Conservation (phyloP, 2,329 filamentous ascomycete species). For the Claviceps africana region DNA sequence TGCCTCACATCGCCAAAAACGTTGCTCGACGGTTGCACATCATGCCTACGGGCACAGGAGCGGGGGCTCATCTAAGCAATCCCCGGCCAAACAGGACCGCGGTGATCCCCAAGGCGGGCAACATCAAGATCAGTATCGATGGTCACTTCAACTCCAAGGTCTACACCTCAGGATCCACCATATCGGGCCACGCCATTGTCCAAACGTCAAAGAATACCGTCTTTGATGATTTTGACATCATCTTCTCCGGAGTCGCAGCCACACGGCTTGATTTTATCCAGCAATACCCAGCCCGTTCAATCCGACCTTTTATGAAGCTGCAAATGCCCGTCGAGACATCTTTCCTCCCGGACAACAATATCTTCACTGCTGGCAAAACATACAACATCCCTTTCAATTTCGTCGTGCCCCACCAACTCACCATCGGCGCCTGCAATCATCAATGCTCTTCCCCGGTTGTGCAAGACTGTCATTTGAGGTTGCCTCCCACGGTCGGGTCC, state of each 20-base stretch:
- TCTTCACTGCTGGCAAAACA: slow-evolving; percentile 33
- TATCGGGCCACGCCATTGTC: slow-evolving; percentile 36
- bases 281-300: slow-evolving; percentile 30
- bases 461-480: slow-evolving; percentile 35
- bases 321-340: slow-evolving; percentile 37
- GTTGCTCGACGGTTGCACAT: background rate
- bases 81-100: background rate
- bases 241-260: slow-evolving; percentile 35
- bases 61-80: background rate
- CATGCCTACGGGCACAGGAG: slow-evolving; percentile 2
- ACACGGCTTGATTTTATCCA: slow-evolving; percentile 38
- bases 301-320: slow-evolving; percentile 41
- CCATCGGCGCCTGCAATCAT: slow-evolving; percentile 42
- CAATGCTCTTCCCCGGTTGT: slow-evolving; percentile 28
- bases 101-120: slow-evolving; percentile 2
- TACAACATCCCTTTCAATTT: slow-evolving; percentile 45
- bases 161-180: slow-evolving; percentile 39
- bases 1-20: background rate
- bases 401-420: slow-evolving; percentile 43
- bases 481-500: slow-evolving; percentile 37
- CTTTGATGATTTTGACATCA: slow-evolving; percentile 38
- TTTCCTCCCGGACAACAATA: slow-evolving; percentile 30
- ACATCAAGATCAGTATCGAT: slow-evolving; percentile 34
- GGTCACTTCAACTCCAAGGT: slow-evolving; percentile 40
- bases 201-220: slow-evolving; percentile 28